Evolutionary conservation across 106 monocot species (phyloP).

Genomic region (Xerophyta viscosa): DNA sequence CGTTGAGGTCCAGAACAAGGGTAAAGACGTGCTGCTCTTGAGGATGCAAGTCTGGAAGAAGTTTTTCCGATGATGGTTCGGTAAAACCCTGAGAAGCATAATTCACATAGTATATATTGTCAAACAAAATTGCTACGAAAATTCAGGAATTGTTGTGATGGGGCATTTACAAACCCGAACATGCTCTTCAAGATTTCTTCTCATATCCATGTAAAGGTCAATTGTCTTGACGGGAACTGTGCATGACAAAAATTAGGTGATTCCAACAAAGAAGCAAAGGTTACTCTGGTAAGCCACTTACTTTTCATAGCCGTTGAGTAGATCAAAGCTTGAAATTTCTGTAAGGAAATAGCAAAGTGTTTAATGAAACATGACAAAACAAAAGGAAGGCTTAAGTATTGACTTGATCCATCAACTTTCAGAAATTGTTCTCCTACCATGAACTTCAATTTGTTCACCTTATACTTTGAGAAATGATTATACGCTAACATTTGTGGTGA

Average conservation of each 20-base stretch:
- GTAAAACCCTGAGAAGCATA: conserved; percentile 68
- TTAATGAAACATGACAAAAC: too few relatives aligned
- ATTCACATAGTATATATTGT: too few relatives aligned
- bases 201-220: conserved; percentile 73
- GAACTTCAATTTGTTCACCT: too few relatives aligned
- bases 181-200: conserved; percentile 68
- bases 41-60: conserved; percentile 95
- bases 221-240: conserved; percentile 67
- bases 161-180: conserved; percentile 44
- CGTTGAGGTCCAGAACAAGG: conserved; percentile 92
- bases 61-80: conserved; percentile 93
- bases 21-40: conserved; percentile 95
- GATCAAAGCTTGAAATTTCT: conserved; percentile 45
- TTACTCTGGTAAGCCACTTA: conserved; percentile 9
- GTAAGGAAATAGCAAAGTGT: conserved; percentile 19
- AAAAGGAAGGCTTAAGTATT: too few relatives aligned
- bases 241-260: conserved; percentile 10
- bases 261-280: not conserved
- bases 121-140: too few relatives aligned
- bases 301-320: conserved; percentile 55
- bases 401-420: too few relatives aligned
- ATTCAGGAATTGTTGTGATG: too few relatives aligned
- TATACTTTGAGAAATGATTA: too few relatives aligned
- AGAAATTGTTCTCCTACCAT: too few relatives aligned
- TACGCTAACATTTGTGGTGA: too few relatives aligned